Evolutionary conservation across 179 eudicot species (phyloP), one percentile per base, ranked within the genome.

Genomic region (Beta macrorhiza): DNA sequence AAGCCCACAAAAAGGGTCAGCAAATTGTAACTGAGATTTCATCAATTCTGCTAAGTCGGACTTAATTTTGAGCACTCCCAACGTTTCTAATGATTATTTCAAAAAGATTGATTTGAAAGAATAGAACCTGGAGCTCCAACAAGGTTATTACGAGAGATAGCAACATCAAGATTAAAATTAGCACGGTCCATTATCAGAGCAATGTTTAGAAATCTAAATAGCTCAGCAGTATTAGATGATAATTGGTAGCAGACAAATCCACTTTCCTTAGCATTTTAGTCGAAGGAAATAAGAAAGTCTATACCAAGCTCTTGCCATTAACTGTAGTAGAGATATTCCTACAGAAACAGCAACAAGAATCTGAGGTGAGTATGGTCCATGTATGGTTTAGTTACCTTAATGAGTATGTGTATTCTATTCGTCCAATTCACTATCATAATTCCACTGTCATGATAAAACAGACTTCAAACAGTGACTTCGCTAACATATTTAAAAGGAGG

Each of bases 1-100:
- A 37, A 20, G 25, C 5, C 32, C 8, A 25, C 45, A 52, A 25
- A 7, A 68, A 22, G 1, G 14, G 68, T 13, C 68, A 56, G 45
- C 29, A 25, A 37, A 59, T 0, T 47, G 47, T 5, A 56, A 14
- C 47, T 42, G 47, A 20, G 13, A 73, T 53, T 13, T 52, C 37
- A 73, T 25, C 17, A 32, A 17, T 49, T n/a, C 37, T 3, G 20
- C 52, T 14, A 15, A 25, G 37, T 70, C 61, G 49, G 37, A 61
- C 61, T 59, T n/a, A 65, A 79, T 72, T 16, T 59, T 61, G 37
- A 47, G 70, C 82, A 56, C 47, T 71, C 42, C 51, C 51, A 72
- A 79, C 5, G 2, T 67, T 67, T 13, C 16, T 37, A 6, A 44
- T 5, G 5, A 5, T n/a, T 44, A 42, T 25, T n/a, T 51, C 29